These are phyloP conservation scores for Coniochaeta sp. DNA, from an alignment of 2,329 filamentous ascomycete species.

Conservation along the genomic window DNA sequence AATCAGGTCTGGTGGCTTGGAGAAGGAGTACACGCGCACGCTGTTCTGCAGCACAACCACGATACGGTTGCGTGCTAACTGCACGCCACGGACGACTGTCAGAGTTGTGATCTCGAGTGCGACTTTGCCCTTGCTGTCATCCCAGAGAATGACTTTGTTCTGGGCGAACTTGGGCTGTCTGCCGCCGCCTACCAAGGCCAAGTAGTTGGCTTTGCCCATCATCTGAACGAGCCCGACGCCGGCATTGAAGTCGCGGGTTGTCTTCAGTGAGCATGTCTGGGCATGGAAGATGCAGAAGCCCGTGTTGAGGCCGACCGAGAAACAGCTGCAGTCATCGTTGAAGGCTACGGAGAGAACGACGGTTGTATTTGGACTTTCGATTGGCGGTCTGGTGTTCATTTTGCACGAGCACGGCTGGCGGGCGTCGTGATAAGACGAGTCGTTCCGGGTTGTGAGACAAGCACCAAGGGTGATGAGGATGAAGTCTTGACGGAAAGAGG, in stretches of 20 bases:
- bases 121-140: constrained; percentile 67
- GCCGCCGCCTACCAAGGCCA: constrained; percentile 85
- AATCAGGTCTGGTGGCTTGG: constrained; percentile 60
- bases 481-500: background rate
- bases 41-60: constrained; percentile 76
- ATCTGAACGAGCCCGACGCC: constrained; percentile 79
- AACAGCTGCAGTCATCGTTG: constrained; percentile 78
- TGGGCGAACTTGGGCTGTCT: constrained; percentile 77
- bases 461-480: background rate
- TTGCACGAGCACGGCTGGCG: constrained; percentile 10
- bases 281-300: constrained; percentile 77
- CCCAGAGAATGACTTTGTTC: constrained; percentile 92
- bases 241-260: constrained; percentile 62
- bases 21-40: constrained; percentile 74
- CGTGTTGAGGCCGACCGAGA: constrained; percentile 77
- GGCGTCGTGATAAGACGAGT: background rate
- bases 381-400: constrained; percentile 87
- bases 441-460: background rate
- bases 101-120: constrained; percentile 74
- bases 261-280: constrained; percentile 62
- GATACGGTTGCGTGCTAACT: constrained; percentile 67
- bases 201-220: constrained; percentile 79
- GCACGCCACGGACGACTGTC: constrained; percentile 72
- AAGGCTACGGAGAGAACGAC: constrained; percentile 77
- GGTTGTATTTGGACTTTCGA: constrained; percentile 68